These are phyloP conservation scores for Diaporthe sp. DNA, from an alignment of 2,329 filamentous ascomycete species.

Conservation along the genomic window DNA sequence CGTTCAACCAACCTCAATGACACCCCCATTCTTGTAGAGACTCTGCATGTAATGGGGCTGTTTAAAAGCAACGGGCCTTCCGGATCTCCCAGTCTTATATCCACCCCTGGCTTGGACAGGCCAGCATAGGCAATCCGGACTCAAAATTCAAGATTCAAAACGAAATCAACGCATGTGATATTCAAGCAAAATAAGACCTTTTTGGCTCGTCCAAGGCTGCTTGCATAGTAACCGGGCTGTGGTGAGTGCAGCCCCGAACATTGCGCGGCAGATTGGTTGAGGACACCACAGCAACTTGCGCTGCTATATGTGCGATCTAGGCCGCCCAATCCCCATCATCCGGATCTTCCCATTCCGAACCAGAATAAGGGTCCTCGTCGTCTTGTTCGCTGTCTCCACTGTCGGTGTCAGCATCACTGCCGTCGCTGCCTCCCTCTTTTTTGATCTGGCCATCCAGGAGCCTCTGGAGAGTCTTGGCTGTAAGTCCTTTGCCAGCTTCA, in stretches of 20 bases:
- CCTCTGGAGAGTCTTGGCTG: background rate
- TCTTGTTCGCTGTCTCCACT: background rate
- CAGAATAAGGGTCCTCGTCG: background rate
- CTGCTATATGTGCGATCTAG: background rate
- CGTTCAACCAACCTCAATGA: background rate
- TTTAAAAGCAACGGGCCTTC: background rate
- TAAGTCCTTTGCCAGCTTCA: background rate
- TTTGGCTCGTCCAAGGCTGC: no score
- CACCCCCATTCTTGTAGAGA: no score
- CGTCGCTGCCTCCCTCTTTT: background rate
- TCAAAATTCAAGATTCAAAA: background rate
- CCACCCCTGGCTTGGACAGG: no score
- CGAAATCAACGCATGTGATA: background rate
- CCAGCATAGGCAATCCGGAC: background rate
- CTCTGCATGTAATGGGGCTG: background rate
- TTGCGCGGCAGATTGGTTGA: background rate
- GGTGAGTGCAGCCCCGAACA: background rate
- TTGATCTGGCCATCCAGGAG: background rate
- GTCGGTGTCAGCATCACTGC: background rate
- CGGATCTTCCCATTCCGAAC: background rate
- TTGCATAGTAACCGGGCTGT: no score
- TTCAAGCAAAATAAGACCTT: no score
- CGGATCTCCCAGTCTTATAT: background rate
- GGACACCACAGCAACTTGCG: background rate
- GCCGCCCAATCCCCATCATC: background rate